Percentiles rank a stretch among this genome's conserved stretches.
phyloP scores from a whole-genome alignment of 2,329 filamentous ascomycete species.

The Diaporthe ampelina region DNA sequence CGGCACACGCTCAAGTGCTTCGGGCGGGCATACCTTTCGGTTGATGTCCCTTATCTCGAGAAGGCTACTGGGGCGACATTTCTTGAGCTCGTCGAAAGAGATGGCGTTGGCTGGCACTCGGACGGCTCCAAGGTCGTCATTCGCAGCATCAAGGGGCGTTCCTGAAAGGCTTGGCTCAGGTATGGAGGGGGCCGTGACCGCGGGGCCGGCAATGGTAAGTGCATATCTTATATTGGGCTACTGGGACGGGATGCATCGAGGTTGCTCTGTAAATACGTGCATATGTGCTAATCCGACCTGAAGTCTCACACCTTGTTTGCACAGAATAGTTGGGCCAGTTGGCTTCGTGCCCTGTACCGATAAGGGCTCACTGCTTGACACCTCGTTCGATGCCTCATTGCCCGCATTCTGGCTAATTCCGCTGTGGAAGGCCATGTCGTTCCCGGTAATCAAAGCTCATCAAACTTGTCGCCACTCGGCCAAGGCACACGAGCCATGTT shows the following conservation, averaged over 20 bases:
- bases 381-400: background rate
- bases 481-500: background rate
- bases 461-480: conserved; percentile 17
- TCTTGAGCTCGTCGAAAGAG: conserved; percentile 75
- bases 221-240: conserved; percentile 14
- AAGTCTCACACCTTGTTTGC: background rate
- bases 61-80: conserved; percentile 77
- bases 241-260: background rate
- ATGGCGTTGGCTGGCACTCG: conserved; percentile 88
- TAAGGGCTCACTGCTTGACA: background rate
- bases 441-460: background rate
- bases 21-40: conserved; percentile 82
- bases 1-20: conserved; percentile 88
- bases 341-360: conserved; percentile 7
- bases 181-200: background rate
- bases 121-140: conserved; percentile 83
- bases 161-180: conserved; percentile 20
- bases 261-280: conserved; percentile 28
- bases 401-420: conserved; percentile 26
- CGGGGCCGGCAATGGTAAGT: conserved; percentile 19
- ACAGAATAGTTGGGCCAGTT: conserved; percentile 2
- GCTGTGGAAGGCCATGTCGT: background rate
- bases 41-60: conserved; percentile 79
- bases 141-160: conserved; percentile 65
- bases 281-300: conserved; percentile 1